Evolutionary conservation across 2,329 filamentous ascomycete species (phyloP).

Genomic region (Xylariaceae sp.): DNA sequence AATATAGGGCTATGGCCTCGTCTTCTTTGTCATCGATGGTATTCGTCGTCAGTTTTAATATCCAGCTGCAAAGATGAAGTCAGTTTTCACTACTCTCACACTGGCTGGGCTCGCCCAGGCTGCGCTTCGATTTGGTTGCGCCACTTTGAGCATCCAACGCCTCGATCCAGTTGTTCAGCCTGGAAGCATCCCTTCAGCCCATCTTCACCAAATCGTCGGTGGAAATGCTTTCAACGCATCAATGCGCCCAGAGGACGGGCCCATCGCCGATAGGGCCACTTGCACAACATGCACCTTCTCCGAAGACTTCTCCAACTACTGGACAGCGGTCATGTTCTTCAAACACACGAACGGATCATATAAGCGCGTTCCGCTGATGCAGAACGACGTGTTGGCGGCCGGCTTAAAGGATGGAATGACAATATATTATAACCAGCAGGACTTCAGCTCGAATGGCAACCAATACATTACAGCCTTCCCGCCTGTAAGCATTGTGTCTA

Average conservation of each 20-base stretch:
- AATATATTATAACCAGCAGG: constrained; percentile 41
- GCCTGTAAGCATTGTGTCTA: constrained; percentile 37
- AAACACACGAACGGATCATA: constrained; percentile 41
- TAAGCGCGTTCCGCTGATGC: constrained; percentile 40
- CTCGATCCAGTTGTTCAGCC: constrained; percentile 42
- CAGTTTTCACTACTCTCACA: constrained; percentile 29
- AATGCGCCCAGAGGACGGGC: constrained; percentile 36
- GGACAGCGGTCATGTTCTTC: constrained; percentile 42
- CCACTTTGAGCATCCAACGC: constrained; percentile 38
- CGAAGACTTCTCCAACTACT: constrained; percentile 41
- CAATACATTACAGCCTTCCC: constrained; percentile 52
- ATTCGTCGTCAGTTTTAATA: constrained; percentile 15
- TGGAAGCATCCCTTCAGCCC: constrained; percentile 36
- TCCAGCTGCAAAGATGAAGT: constrained; percentile 35
- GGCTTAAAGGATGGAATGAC: constrained; percentile 42
- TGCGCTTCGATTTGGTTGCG: constrained; percentile 41
- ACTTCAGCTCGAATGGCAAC: constrained; percentile 40
- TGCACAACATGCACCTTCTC: constrained; percentile 41
- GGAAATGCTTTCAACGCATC: constrained; percentile 42
- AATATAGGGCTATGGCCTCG: too few species aligned
- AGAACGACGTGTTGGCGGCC: constrained; percentile 37
- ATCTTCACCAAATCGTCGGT: constrained; percentile 42
- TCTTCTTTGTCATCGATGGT: constrained; percentile 17
- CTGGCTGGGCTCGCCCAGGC: constrained; percentile 39
- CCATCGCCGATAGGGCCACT: constrained; percentile 34